Evolutionary conservation across 2,329 filamentous ascomycete species (phyloP), one percentile per base, ranked within the genome.

Genomic region (Xylariales sp.): DNA sequence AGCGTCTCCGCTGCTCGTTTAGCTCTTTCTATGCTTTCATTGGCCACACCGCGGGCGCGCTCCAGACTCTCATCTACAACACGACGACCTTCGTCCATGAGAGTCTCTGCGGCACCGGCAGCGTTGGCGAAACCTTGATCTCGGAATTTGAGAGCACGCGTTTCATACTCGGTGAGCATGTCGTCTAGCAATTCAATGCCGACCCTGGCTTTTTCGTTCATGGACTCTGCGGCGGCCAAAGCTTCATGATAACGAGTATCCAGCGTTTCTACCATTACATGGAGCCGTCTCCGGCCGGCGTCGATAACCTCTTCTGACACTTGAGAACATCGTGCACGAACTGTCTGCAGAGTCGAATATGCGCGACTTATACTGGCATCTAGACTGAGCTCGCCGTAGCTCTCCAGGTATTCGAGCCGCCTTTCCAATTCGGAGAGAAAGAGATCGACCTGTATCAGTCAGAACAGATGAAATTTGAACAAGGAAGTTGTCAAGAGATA

Each of bases 231-330:
- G 3, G 85, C 86, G 13, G 78, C 83, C 46, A 98, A 65, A 1
- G 86, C 89, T 51, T 93, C 87, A 45, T 94, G 83, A 62, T 96
- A 98, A 46, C 87, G 77, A 19, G 76, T 75, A 61, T 98, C 93
- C 12, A 98, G 70, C 1, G 89, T 95, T 52, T 97, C 91, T 23
- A 98, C 88, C 67, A 97, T 83, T 41, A 97, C 79, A 47, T 88
- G 85, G 42, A 94, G 81, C 43, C 89, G 78, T 47, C 88, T 80
- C 37, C 87, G 83, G 16, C 93, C 90, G 25, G 86, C 87, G 40
- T 89, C 93, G 49, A 97, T 79, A 32, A 96, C 78, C 56, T 93
- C 91, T 45, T 88, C 91, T 1, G 90, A 94, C 15, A 91, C 89
- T 47, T 90, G 81, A 27, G 88, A 88, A 62, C 93, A 98, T 52